A percentile compares a stretch with the other conserved stretches of the same genome.
phyloP scores from a whole-genome alignment of 495 filamentous ascomycete species.

The Terfezia claveryi region DNA sequence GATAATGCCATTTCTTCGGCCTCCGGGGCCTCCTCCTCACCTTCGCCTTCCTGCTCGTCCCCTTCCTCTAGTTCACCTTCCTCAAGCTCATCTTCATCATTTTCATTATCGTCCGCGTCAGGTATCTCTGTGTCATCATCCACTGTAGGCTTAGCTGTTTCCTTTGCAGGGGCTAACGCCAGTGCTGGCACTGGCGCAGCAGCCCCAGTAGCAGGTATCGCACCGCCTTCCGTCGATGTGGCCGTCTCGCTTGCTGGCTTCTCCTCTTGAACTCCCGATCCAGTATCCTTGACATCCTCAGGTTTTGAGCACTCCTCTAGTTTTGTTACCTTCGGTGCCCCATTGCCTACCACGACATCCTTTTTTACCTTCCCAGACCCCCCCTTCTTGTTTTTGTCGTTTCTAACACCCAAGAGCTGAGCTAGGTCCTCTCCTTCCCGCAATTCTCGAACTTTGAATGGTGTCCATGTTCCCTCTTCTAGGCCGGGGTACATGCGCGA shows the following conservation, averaged over 20 bases:
- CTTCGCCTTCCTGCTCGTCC: conserved; percentile 8
- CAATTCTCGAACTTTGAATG: conserved; percentile 44
- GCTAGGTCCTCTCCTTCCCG: conserved; percentile 37
- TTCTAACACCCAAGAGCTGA: conserved; percentile 16
- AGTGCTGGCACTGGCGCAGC: neutral
- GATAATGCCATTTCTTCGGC: conserved; percentile 7
- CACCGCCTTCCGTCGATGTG: neutral
- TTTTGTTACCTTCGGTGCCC: conserved; percentile 35
- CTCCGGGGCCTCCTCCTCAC: conserved; percentile 26
- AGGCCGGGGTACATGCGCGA: conserved; percentile 79
- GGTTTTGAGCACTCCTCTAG: neutral
- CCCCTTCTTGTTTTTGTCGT: conserved; percentile 11
- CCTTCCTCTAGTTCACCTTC: conserved; percentile 18
- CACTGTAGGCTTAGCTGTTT: conserved; percentile 13
- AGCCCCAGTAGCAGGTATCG: neutral
- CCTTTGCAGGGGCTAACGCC: neutral
- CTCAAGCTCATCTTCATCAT: conserved; percentile 30
- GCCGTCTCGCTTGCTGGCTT: neutral
- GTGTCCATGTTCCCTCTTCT: conserved; percentile 63
- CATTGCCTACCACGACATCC: conserved; percentile 10
- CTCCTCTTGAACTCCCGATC: neutral
- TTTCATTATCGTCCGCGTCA: conserved; percentile 21
- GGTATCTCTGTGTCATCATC: conserved; percentile 6
- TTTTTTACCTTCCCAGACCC: conserved; percentile 28
- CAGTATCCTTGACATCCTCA: neutral